Conservation (phyloP, 176 grass and related monocot genomes). For the Carex kokanica region DNA sequence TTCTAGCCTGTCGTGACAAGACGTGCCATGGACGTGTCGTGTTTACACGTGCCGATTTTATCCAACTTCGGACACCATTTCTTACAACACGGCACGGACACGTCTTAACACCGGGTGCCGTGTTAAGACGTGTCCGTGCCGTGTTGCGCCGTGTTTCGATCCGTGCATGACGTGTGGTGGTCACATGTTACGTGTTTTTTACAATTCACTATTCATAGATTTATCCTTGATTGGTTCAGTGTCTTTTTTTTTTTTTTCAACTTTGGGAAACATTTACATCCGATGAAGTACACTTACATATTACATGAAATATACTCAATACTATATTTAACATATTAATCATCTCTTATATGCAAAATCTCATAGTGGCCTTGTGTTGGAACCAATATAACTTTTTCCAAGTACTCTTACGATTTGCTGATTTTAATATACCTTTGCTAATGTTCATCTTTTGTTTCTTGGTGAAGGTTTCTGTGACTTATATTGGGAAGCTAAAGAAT, state of each 20-base stretch:
- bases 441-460: not conserved
- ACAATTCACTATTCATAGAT: not conserved
- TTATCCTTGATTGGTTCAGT: not conserved
- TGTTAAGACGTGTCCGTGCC: too few relatives aligned
- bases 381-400: not conserved
- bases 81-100: too few relatives aligned
- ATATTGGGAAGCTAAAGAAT: slow-evolving; percentile 85
- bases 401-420: not conserved
- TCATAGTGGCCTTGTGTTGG: not conserved
- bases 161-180: too few relatives aligned
- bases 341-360: not conserved
- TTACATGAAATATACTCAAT: not conserved
- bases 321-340: not conserved
- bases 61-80: too few relatives aligned
- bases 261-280: not conserved
- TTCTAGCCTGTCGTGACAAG: too few relatives aligned
- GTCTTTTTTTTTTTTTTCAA: not conserved
- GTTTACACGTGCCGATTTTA: too few relatives aligned
- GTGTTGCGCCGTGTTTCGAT: too few relatives aligned
- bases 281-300: not conserved
- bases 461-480: slow-evolving; percentile 68
- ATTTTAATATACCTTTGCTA: not conserved
- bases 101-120: too few relatives aligned
- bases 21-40: too few relatives aligned
- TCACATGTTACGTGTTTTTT: too few relatives aligned